phyloP scores from a whole-genome alignment of 805 yeast species.

The Wickerhamomyces hampshirensis region DNA sequence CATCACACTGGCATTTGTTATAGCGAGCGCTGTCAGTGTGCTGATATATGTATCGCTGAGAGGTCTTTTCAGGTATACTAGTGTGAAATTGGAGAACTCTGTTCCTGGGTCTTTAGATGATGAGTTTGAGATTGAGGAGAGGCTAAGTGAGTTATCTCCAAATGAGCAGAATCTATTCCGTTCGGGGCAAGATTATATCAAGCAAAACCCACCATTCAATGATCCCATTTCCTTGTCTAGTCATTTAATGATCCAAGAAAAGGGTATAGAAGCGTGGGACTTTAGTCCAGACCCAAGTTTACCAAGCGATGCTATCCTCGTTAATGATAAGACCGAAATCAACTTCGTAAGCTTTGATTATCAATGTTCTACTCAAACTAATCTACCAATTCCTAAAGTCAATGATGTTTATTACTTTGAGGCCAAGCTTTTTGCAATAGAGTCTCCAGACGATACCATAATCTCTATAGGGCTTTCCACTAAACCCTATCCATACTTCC shows the following conservation, averaged over 20 bases:
- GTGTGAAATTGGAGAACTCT: constrained; percentile 23
- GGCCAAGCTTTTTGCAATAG: constrained; percentile 44
- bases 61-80: constrained; percentile 4
- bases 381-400: constrained; percentile 40
- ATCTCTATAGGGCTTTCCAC: constrained; percentile 66
- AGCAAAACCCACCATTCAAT: constrained; percentile 18
- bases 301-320: constrained; percentile 45
- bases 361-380: constrained; percentile 35
- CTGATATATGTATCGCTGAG: constrained; percentile 1
- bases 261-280: constrained; percentile 83
- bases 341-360: constrained; percentile 29
- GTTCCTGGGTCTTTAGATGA: constrained; percentile 58
- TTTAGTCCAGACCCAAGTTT: constrained; percentile 43
- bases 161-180: constrained; percentile 49
- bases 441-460: constrained; percentile 34
- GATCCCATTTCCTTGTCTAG: constrained; percentile 26
- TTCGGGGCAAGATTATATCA: constrained; percentile 36
- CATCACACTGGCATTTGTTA: constrained; percentile 3
- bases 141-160: constrained; percentile 41
- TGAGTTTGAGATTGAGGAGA: constrained; percentile 42
- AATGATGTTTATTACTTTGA: constrained; percentile 73
- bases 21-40: constrained; percentile 5
- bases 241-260: constrained; percentile 56
- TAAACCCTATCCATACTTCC: constrained; percentile 69
- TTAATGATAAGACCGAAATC: constrained; percentile 38